Base-by-base conservation (phyloP, 2,329 filamentous ascomycete genomes). In the Zalaria sp. region DNA sequence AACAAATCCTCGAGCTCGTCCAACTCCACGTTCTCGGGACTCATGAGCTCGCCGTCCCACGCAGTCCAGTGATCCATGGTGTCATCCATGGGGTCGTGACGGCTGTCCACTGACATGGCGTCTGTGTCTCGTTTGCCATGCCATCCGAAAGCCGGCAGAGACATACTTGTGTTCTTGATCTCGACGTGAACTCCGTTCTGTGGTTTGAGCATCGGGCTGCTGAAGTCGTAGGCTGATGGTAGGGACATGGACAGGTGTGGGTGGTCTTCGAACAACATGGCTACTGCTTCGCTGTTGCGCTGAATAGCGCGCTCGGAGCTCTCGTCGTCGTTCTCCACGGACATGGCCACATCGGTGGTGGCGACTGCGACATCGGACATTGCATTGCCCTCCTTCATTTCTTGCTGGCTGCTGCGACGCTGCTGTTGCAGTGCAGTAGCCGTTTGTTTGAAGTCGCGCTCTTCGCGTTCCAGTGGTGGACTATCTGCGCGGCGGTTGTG, bases 361-460 rank as follows among this genome's bases (percentile, higher is more conserved):
- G 56, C 64, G 56, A 63, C 43, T 8, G 45, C 46, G 42, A 53
- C 48, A 56, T 59, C 47, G 34, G 52, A 49, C 10, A 49, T 46
- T 35, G 47, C 43, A 43, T 55, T 43, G 42, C 46, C 42, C 55
- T 57, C 36, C 56, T 62, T 31, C 57, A 59, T 48, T 32, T 58
- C 53, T 42, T 60, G 60, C 40, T 66, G 63, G 44, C 56, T 56
- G 51, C 59, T 55, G 54, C 64, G 43, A 51, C 63, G 51, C 53
- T 58, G 49, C 55, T 69, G 57, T 72, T 76, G 84, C 52, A 96
- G 75, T 38, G 81, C 85, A 51, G 86, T 84, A 10, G 91, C 91
- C 1, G 88, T 96, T 63, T 93, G 85, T 5, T 89, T 95, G 57
- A 98, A 98, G 62, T 96, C 91, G 56, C 83, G 84, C 68, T 96